These are phyloP conservation scores for Vanrija sp. DNA, from an alignment of 1,284 basidiomycete species.

Conservation along the genomic window DNA sequence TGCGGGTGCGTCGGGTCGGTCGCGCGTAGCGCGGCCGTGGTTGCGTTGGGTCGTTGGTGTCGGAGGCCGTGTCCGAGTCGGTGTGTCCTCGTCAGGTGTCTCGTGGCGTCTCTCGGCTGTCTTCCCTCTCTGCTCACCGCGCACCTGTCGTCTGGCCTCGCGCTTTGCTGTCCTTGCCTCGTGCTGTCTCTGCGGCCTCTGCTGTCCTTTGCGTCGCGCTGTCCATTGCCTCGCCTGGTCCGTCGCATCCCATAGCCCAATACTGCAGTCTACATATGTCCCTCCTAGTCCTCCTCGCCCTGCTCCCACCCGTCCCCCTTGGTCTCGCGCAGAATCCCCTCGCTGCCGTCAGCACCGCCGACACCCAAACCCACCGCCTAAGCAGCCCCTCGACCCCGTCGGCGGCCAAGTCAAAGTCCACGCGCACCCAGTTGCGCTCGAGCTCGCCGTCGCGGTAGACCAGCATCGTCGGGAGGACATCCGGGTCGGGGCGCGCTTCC, in stretches of 20 bases:
- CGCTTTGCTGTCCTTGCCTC: no score
- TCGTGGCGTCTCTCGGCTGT: no score
- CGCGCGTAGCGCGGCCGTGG: neutral
- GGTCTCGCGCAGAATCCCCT: slow-evolving; percentile 5
- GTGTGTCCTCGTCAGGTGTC: no score
- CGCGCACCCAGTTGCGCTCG: slow-evolving; percentile 33
- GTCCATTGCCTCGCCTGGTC: no score
- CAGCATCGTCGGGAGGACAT: slow-evolving; percentile 46
- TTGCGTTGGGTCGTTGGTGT: neutral
- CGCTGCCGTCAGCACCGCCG: slow-evolving; percentile 5
- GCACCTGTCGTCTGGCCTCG: no score
- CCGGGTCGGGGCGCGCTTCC: slow-evolving; percentile 35
- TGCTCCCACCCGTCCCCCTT: neutral
- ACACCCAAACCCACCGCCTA: slow-evolving; percentile 16
- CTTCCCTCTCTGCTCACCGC: no score
- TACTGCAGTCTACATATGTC: no score
- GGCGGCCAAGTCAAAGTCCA: slow-evolving; percentile 40
- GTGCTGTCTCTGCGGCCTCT: no score
- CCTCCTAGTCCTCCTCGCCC: neutral
- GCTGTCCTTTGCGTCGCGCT: no score
- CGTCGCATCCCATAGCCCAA: no score
- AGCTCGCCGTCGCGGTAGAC: slow-evolving; percentile 44
- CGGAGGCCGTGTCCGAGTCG: no score
- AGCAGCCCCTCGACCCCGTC: slow-evolving; percentile 35
- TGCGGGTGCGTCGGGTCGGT: neutral